Percentiles rank a stretch among this genome's conserved stretches.
Conservation (phyloP, 225 moss, liverwort and hornwort species). For the Rhytidiadelphus loreus region DNA sequence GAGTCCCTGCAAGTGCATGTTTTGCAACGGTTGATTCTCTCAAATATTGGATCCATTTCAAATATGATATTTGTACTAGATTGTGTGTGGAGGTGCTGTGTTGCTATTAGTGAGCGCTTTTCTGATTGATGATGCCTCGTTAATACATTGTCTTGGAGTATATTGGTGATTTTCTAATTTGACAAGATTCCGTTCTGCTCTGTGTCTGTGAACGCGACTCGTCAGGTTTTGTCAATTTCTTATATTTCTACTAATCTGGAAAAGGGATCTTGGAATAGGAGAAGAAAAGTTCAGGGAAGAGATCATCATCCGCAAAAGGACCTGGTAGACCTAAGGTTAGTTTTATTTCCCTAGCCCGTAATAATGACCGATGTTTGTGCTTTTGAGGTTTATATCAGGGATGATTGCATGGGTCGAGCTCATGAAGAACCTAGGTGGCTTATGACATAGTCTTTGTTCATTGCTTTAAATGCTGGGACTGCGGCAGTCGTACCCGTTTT, state of each 20-base stretch:
- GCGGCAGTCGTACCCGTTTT: neutral
- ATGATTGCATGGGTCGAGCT: neutral
- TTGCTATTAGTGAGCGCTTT: neutral
- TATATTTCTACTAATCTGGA: constrained; percentile 1
- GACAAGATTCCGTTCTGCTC: neutral
- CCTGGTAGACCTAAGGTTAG: constrained; percentile 41
- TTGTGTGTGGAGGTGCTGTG: neutral
- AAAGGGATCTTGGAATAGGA: constrained; percentile 8
- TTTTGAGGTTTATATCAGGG: neutral
- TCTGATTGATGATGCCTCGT: neutral
- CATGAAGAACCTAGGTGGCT: neutral
- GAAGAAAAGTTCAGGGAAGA: constrained; percentile 31
- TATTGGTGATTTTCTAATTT: neutral
- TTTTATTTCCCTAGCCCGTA: neutral
- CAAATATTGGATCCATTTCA: neutral
- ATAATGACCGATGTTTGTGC: neutral
- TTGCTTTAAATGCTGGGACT: neutral
- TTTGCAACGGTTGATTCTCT: neutral
- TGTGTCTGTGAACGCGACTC: neutral
- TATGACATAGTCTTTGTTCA: neutral
- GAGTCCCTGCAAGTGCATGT: neutral
- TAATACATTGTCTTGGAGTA: neutral
- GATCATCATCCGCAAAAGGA: constrained; percentile 10
- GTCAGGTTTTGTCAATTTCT: neutral
- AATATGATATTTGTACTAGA: neutral